These are phyloP conservation scores for Botrytis paeoniae DNA, from an alignment of 2,329 filamentous ascomycete species.

Conservation along the genomic window DNA sequence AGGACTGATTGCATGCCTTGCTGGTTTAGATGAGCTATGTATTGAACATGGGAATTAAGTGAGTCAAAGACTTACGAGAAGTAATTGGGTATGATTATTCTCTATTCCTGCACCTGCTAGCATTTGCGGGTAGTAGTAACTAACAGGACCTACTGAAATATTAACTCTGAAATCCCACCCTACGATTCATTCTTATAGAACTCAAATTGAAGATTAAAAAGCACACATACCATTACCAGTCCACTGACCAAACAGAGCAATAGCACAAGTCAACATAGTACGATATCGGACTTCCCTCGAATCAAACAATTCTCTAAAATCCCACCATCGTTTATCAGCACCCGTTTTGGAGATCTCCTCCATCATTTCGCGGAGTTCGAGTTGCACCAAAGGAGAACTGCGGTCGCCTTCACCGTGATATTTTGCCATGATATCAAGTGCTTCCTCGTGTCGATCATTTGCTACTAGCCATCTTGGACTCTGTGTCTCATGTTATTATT, in stretches of 20 bases:
- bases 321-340: conserved; percentile 38
- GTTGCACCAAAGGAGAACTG: conserved; percentile 30
- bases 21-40: not conserved
- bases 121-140: conserved; percentile 32
- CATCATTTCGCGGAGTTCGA: conserved; percentile 35
- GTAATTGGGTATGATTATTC: conserved; percentile 42
- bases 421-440: conserved; percentile 52
- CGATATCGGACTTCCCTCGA: conserved; percentile 32
- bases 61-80: conserved; percentile 29
- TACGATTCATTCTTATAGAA: accelerated
- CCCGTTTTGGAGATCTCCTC: conserved; percentile 31
- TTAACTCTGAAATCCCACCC: not conserved
- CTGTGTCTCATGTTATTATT: not conserved
- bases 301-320: conserved; percentile 34
- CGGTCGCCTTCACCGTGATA: conserved; percentile 50
- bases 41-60: accelerated
- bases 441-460: conserved; percentile 55
- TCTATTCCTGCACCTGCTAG: conserved; percentile 30
- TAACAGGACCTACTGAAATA: not conserved
- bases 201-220: not conserved
- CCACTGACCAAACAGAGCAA: conserved; percentile 36
- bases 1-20: conserved; percentile 41
- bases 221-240: conserved; percentile 38
- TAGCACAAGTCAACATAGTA: conserved; percentile 36
- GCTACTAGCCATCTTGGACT: conserved; percentile 55